Conservation (phyloP, 2,329 filamentous ascomycete species). For the Teratosphaeria viscida region DNA sequence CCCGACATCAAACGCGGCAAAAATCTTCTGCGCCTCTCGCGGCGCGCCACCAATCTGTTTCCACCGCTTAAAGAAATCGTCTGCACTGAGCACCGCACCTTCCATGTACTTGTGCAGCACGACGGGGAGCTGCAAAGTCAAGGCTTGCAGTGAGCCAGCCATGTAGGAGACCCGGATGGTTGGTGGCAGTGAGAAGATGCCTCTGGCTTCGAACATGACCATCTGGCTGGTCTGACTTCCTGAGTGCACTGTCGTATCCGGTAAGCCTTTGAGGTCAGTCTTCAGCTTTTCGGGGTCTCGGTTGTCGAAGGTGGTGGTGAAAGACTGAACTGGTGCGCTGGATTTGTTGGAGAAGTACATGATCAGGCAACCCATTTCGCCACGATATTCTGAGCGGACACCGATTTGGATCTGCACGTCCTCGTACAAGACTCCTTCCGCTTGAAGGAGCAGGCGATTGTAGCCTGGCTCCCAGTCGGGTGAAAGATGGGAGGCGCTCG, state of each 20-base stretch:
- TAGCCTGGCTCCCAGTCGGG: slow-evolving; percentile 92
- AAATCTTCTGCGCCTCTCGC: slow-evolving; percentile 79
- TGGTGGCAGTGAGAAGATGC: slow-evolving; percentile 70
- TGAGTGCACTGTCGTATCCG: slow-evolving; percentile 67
- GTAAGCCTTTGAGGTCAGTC: slow-evolving; percentile 78
- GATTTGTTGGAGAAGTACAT: slow-evolving; percentile 95
- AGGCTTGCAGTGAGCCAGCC: slow-evolving; percentile 80
- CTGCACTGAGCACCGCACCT: slow-evolving; percentile 68
- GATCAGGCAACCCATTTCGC: slow-evolving; percentile 90
- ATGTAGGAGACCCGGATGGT: slow-evolving; percentile 92
- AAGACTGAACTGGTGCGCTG: slow-evolving; percentile 70
- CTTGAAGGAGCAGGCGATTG: slow-evolving; percentile 64
- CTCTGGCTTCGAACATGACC: slow-evolving; percentile 82
- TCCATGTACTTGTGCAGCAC: slow-evolving; percentile 96
- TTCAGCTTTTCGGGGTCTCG: slow-evolving; percentile 56
- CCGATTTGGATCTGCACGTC: slow-evolving; percentile 91
- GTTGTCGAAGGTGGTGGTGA: slow-evolving; percentile 90
- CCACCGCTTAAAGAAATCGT: slow-evolving; percentile 99
- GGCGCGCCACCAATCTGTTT: slow-evolving; percentile 90
- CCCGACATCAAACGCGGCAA: slow-evolving; percentile 58
- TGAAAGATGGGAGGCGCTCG: slow-evolving; percentile 82
- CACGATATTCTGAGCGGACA: slow-evolving; percentile 84
- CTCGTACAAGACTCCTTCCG: slow-evolving; percentile 87
- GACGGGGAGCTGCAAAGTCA: slow-evolving; percentile 84
- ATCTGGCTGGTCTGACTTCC: slow-evolving; percentile 81